Evolutionary conservation across 2,329 filamentous ascomycete species (phyloP), one percentile per base, ranked within the genome.

Genomic region (Hypocrella siamensis): DNA sequence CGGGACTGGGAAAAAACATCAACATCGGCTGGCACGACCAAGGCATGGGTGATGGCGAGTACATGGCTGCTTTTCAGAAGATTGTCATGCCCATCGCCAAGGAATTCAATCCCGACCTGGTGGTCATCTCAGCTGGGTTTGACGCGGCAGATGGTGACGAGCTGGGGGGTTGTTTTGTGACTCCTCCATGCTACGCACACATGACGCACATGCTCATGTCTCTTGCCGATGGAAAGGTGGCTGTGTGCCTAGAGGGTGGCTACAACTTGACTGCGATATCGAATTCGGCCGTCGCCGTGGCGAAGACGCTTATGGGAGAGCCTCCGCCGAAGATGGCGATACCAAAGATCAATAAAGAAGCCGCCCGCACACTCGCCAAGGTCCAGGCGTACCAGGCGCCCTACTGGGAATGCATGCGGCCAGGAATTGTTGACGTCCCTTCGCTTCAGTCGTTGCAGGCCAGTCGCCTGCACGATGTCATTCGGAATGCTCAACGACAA

Each of bases 151-250:
- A 81, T 40, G 90, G 90, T 10, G 90, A 98, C 52, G 78, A 90
- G 47, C 68, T 98, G 2, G 90, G 90, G 31, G 84, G 81, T 19
- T 98, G 90, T 51, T 88, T 84, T 47, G 90, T 98, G 5, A 79
- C 85, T 1, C 90, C 90, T 0, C 60, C 75, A 4, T 93, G 90
- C 49, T 98, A 96, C 50, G 83, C 86, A 11, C 88, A 98, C 49
- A 96, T 98, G 90, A 96, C 90, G 12, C 85, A 94, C 49, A 94
- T 96, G 88, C 70, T 98, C 30, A 96, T 94, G 86, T 85, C 83
- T 3, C 65, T 98, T 15, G 88, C 90, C 1, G 68, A 76, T 28
- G 90, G 90, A 18, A 93, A 86, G 48, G 68, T 98, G 11, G 81
- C 83, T 3, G 88, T 94, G 7, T 94, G 86, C 48, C 65, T 98